Evolutionary conservation across 805 yeast genomes (phyloP).

Genomic region (Kodamaea fukazawae): DNA sequence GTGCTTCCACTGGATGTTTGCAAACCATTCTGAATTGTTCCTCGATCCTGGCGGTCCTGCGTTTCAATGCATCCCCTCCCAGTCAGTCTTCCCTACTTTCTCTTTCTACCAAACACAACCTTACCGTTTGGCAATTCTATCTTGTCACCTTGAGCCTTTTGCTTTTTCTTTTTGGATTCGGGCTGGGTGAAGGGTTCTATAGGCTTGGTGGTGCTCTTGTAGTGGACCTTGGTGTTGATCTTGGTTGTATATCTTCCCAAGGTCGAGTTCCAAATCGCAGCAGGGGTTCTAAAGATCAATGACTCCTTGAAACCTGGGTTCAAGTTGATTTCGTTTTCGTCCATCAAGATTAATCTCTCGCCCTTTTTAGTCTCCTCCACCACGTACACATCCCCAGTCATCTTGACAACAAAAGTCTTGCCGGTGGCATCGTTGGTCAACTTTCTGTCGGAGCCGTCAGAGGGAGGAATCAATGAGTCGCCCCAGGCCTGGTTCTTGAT

Average conservation of each 20-base stretch:
- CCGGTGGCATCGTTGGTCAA: constrained; percentile 42
- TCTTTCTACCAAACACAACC: constrained; percentile 39
- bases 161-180: constrained; percentile 25
- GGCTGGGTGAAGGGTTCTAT: constrained; percentile 8
- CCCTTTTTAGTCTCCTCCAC: constrained; percentile 31
- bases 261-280: constrained; percentile 42
- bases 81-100: neutral
- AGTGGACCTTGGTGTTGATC: constrained; percentile 18
- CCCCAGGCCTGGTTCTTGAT: constrained; percentile 58
- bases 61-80: neutral
- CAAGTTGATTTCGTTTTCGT: constrained; percentile 45
- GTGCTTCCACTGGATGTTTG: no score
- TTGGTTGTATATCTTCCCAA: constrained; percentile 34
- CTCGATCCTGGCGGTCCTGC: no score
- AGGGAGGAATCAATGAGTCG: constrained; percentile 45
- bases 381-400: constrained; percentile 56
- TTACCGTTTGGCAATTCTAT: constrained; percentile 61
- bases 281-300: constrained; percentile 42
- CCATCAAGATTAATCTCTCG: constrained; percentile 35
- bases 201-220: constrained; percentile 11
- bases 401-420: constrained; percentile 52
- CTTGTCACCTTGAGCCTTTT: constrained; percentile 40
- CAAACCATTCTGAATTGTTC: no score
- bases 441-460: constrained; percentile 48
- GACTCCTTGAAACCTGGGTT: constrained; percentile 51